Conservation (phyloP, 768 basidiomycete species). For the Mycena venus region DNA sequence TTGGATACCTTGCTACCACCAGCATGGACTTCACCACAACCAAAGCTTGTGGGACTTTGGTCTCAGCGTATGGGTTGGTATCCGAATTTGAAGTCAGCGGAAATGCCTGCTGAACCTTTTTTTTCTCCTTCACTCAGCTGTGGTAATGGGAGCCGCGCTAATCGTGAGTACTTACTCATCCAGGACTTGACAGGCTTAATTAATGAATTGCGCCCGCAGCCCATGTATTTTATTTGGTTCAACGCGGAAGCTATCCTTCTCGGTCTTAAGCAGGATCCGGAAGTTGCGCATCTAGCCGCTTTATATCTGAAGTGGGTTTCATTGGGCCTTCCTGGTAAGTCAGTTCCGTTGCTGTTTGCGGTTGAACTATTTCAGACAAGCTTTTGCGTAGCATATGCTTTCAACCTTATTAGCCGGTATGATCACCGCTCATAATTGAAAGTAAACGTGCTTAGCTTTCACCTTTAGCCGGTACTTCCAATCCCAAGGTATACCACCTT, state of each 20-base stretch:
- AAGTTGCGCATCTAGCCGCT: constrained; percentile 83
- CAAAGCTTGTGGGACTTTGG: constrained; percentile 91
- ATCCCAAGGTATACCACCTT: constrained; percentile 70
- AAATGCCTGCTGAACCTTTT: background rate
- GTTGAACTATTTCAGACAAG: constrained; percentile 2
- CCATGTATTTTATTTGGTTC: constrained; percentile 71
- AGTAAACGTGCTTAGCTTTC: background rate
- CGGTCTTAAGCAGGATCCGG: constrained; percentile 82
- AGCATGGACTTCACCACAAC: constrained; percentile 93
- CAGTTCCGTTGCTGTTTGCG: constrained; percentile 17
- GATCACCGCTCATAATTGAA: constrained; percentile 29
- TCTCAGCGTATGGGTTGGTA: constrained; percentile 85
- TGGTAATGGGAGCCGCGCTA: constrained; percentile 70
- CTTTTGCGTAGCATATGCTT: constrained; percentile 57
- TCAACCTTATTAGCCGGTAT: constrained; percentile 64
- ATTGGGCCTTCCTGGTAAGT: constrained; percentile 80
- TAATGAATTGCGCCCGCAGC: constrained; percentile 19
- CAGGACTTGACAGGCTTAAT: background rate
- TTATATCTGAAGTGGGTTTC: constrained; percentile 83
- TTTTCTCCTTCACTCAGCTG: constrained; percentile 54
- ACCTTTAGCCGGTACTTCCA: constrained; percentile 78
- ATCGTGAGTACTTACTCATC: constrained; percentile 61
- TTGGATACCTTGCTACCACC: constrained; percentile 95
- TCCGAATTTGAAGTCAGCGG: background rate
- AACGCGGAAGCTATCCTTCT: constrained; percentile 86